Base-by-base conservation (phyloP, 2,329 filamentous ascomycete genomes). In the Xylaria polymorpha region DNA sequence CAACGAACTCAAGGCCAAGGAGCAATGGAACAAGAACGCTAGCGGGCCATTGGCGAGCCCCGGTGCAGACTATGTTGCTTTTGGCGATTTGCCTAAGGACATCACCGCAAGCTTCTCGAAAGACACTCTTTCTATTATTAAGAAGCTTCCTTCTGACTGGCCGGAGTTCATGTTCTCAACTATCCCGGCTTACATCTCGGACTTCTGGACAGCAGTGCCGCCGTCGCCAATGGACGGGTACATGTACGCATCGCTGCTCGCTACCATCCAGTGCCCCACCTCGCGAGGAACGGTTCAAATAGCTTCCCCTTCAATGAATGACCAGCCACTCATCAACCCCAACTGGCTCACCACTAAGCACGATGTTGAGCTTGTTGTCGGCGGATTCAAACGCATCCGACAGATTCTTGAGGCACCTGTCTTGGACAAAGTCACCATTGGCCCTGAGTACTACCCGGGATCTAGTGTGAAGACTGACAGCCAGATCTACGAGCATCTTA, bases 361-460 rank as follows among this genome's bases (percentile, higher is more conserved):
- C 7, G 61, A 63, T 25, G 35, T 63, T 18, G 61, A 63, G 44
- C 66, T 76, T 58, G 67, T 77, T 44, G 75, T 79, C 57, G 74
- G 76, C 41, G 73, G 77, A 58, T 73, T 66, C 9, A 65, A 69
- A 32, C 62, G 62, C 18, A 3, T 57, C 20, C 53, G 61, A 6
- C 51, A 64, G 14, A 48, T 64, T 35, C 41, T 57, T 9, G 43
- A 43, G 22, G 18, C 53, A 50, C 61, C 43, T n/a, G 32, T 29
- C 32, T 29, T 50, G 29, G 32, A 41, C 18, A n/a, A 32, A n/a
- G 18, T 56, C 9, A 50, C 51, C 4, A 41, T 59, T 39, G 43
- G 62, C 15, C 25, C 55, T 1, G 62, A 64, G 25, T 59, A 59
- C 6, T 64, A n/a, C 35, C 53, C 53, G 14, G 62, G 62, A 7